Base-by-base conservation (phyloP, 305 asterid genomes). In the Vinca major region DNA sequence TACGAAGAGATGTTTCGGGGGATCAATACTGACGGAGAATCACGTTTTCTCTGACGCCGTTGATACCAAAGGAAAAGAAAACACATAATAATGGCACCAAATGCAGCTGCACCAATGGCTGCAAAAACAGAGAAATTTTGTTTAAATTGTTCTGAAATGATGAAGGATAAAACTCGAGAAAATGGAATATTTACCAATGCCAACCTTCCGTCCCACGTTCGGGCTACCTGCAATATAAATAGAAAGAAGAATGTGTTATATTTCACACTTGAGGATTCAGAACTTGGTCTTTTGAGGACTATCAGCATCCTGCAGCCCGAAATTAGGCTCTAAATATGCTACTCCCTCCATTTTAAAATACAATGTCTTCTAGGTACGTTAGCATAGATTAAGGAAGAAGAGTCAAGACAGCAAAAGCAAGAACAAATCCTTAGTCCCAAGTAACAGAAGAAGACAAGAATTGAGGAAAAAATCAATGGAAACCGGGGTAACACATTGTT, bases 61-160 rank as follows among this genome's bases (percentile, higher is more conserved):
- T 65, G 74, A 21, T 80, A 69, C 67, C 69, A 2, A 11, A 64
- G 7, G 85, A 82, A 79, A 39, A 79, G 11, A 26, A 79, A 4
- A 69, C 75, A 58, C 68, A 74, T 71, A 39, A 74, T 14, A 11
- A 81, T 19, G 26, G 81, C 78, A n/a, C 75, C 65, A 33, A 74
- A 37, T 57, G 73, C 75, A 63, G 80, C 77, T 62, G 83, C 85
- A 68, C 71, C 85, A 52, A 81, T 0, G 4, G 78, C 91, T 87
- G 82, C 53, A 63, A 65, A 43, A 65, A 41, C 52, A 57, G 11
- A 61, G 2, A 26, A 26, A 26, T 17, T 41, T 41, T 26, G 19
- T 2, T 17, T 33, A 37, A 45, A n/a, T 41, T 41, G 68, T 26
- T 37, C 55, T 39, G 13, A 20, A 21, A 19, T 43, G 44, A 26